These are phyloP conservation scores for Iris pallida DNA, from an alignment of 116 monocot genomes.

Conservation along the genomic window DNA sequence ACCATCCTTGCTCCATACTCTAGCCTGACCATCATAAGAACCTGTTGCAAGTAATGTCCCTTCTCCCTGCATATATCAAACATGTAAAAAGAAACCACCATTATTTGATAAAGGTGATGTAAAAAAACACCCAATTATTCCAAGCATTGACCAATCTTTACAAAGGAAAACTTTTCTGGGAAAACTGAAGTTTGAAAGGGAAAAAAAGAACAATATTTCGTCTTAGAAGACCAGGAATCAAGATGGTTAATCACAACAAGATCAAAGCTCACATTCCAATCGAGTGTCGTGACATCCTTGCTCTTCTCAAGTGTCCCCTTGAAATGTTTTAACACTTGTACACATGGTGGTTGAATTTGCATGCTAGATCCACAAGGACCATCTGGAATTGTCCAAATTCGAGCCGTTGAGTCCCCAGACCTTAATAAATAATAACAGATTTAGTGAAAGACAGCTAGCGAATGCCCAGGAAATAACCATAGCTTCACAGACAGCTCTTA, in stretches of 20 bases:
- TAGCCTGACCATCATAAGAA: conserved; percentile 98
- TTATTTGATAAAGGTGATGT: not conserved
- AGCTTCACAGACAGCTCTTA: not conserved
- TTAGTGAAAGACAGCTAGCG: too few species aligned
- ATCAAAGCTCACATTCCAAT: conserved; percentile 83
- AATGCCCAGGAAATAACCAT: too few species aligned
- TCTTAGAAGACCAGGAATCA: not conserved
- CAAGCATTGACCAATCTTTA: too few species aligned
- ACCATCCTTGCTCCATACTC: conserved; percentile 95
- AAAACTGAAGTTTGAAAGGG: too few species aligned
- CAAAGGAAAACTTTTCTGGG: not conserved
- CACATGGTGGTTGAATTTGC: conserved; percentile 35
- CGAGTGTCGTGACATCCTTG: conserved; percentile 99
- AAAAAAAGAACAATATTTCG: not conserved
- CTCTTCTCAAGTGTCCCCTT: conserved; percentile 93
- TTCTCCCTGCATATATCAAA: conserved; percentile 52
- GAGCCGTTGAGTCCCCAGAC: conserved; percentile 96
- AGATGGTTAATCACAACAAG: not conserved
- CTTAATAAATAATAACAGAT: conserved; percentile 17
- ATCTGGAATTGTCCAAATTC: conserved; percentile 88
- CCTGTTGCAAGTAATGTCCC: conserved; percentile 94
- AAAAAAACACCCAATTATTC: not conserved
- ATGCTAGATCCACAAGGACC: conserved; percentile 53
- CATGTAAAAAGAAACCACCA: conserved; percentile 4
- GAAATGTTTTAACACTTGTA: conserved; percentile 83